phyloP scores from a whole-genome alignment of 257 asterid species.

The Anisodus acutangulus region DNA sequence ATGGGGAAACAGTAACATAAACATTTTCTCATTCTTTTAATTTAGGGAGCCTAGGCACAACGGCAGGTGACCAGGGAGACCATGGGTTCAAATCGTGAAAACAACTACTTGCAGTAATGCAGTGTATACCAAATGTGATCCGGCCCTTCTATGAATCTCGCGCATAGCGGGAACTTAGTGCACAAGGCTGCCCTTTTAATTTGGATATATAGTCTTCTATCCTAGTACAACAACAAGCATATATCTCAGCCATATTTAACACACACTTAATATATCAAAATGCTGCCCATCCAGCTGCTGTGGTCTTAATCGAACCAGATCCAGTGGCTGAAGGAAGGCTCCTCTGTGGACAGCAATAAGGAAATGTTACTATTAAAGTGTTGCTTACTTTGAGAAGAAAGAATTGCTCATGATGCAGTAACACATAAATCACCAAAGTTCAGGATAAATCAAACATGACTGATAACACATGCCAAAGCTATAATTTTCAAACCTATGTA shows the following conservation, averaged over 20 bases:
- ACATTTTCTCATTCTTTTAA: neutral
- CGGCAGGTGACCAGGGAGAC: neutral
- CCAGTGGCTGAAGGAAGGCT: slow-evolving; percentile 70
- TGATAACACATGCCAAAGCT: neutral
- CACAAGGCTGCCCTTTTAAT: neutral
- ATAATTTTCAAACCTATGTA: neutral
- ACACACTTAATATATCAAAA: slow-evolving; percentile 49
- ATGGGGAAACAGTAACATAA: neutral
- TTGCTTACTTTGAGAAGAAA: neutral
- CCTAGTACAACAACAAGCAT: slow-evolving; percentile 51
- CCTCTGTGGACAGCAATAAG: slow-evolving; percentile 55
- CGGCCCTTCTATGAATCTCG: neutral
- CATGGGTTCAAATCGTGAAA: neutral
- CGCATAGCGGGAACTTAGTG: neutral
- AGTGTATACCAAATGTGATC: neutral
- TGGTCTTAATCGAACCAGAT: slow-evolving; percentile 59
- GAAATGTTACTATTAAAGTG: neutral
- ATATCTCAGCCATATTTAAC: slow-evolving; percentile 32
- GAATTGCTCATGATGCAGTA: neutral
- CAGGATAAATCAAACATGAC: neutral
- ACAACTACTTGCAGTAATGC: neutral
- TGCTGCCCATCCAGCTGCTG: slow-evolving; percentile 98
- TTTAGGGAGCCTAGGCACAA: neutral
- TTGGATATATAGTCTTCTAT: slow-evolving; percentile 31
- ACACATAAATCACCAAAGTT: neutral